Evolutionary conservation across 768 basidiomycete genomes (phyloP).

Genomic region (Tricholomella constricta): DNA sequence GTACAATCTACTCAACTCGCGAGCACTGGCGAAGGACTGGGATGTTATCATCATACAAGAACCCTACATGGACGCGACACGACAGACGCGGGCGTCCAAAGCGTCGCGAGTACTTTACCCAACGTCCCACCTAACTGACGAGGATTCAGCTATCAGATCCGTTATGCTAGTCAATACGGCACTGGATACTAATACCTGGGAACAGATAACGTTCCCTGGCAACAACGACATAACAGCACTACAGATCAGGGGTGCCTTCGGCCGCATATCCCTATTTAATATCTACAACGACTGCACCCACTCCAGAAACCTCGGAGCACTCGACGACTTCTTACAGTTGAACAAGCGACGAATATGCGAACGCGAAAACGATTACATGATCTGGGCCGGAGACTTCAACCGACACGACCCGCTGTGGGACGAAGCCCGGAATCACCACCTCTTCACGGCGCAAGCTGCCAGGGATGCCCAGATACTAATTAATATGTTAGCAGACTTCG

Average conservation of each 20-base stretch:
- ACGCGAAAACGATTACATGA: too few relatives aligned
- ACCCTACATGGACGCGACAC: background rate
- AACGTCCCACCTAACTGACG: background rate
- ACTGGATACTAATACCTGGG: too few relatives aligned
- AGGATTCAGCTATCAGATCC: too few relatives aligned
- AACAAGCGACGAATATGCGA: background rate
- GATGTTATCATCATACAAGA: too few relatives aligned
- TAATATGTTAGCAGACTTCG: conserved; percentile 16
- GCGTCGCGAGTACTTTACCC: background rate
- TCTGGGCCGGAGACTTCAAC: too few relatives aligned
- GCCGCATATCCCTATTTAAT: background rate
- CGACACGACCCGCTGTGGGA: conserved; percentile 44
- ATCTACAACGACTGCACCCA: too few relatives aligned
- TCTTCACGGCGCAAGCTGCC: too few relatives aligned
- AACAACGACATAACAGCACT: conserved; percentile 5
- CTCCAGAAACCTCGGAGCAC: conserved; percentile 12
- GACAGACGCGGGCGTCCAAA: background rate
- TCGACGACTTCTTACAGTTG: conserved; percentile 7
- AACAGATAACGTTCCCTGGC: background rate
- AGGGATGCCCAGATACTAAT: too few relatives aligned
- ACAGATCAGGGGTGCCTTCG: background rate
- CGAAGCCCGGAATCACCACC: conserved; percentile 25
- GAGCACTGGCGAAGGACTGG: background rate
- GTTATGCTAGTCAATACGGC: too few relatives aligned
- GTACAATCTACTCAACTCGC: background rate